Conservation (phyloP, 2,329 filamentous ascomycete species). For the Cladosporium sp. region DNA sequence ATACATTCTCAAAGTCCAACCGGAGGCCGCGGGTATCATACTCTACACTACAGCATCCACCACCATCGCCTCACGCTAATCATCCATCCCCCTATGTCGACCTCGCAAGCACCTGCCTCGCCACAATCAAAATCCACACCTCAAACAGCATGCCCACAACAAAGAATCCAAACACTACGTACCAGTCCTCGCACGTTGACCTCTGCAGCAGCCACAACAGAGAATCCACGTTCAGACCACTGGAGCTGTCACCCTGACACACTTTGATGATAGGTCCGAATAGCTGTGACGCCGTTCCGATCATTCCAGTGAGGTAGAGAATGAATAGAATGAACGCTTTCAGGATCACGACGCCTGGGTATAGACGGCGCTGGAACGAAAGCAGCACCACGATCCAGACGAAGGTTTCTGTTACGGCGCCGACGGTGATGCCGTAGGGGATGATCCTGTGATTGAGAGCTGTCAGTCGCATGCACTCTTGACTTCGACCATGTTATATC, state of each 20-base stretch:
- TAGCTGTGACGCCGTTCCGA: conserved; percentile 63
- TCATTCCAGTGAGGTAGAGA: conserved; percentile 61
- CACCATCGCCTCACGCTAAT: not conserved
- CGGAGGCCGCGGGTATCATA: not conserved
- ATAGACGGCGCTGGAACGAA: conserved; percentile 55
- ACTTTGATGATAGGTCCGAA: conserved; percentile 52
- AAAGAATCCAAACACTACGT: conserved; percentile 63
- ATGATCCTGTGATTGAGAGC: conserved; percentile 54
- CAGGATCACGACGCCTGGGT: conserved; percentile 60
- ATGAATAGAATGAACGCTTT: conserved; percentile 63
- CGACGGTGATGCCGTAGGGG: conserved; percentile 62
- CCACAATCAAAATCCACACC: conserved; percentile 67
- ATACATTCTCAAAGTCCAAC: not conserved
- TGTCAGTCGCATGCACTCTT: not conserved
- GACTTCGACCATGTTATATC: not conserved
- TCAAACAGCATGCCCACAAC: conserved; percentile 63
- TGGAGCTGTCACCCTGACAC: conserved; percentile 58
- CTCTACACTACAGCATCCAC: not conserved
- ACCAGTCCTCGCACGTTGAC: conserved; percentile 65
- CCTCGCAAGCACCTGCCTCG: conserved; percentile 29
- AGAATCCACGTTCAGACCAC: conserved; percentile 55
- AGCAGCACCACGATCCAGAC: conserved; percentile 59
- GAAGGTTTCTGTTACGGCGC: conserved; percentile 58
- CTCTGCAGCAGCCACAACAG: conserved; percentile 63
- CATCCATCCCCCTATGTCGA: conserved; percentile 30